phyloP scores from a whole-genome alignment of 2,329 filamentous ascomycete species.

The Fusarium humuli region DNA sequence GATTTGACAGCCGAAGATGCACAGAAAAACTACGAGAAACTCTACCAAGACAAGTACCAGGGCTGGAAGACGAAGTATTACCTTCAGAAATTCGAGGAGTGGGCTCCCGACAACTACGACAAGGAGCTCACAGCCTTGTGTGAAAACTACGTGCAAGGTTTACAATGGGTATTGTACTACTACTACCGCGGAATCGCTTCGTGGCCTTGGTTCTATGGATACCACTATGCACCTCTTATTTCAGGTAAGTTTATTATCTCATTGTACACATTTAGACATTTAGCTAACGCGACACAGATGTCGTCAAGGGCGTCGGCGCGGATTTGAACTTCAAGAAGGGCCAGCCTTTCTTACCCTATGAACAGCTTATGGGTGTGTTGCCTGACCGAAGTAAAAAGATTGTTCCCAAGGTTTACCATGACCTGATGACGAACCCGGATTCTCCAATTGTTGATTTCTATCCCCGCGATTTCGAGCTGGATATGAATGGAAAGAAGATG shows the following conservation, averaged over 20 bases:
- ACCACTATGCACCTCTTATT: slow-evolving; percentile 98
- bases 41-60: slow-evolving; percentile 90
- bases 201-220: slow-evolving; percentile 98
- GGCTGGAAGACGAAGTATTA: slow-evolving; percentile 98
- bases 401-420: slow-evolving; percentile 87
- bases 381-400: slow-evolving; percentile 98
- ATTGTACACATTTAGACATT: neutral
- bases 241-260: slow-evolving; percentile 66
- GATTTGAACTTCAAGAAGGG: slow-evolving; percentile 93
- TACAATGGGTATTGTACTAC: slow-evolving; percentile 98
- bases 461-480: slow-evolving; percentile 93
- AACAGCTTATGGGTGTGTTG: slow-evolving; percentile 98
- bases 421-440: slow-evolving; percentile 88
- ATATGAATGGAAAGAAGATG: slow-evolving; percentile 99
- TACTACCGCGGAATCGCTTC: slow-evolving; percentile 98
- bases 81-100: slow-evolving; percentile 85
- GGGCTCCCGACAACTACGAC: slow-evolving; percentile 81
- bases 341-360: slow-evolving; percentile 92
- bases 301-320: slow-evolving; percentile 86
- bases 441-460: slow-evolving; percentile 99
- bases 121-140: slow-evolving; percentile 82
- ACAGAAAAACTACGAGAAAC: slow-evolving; percentile 80
- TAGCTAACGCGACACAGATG: slow-evolving; percentile 69
- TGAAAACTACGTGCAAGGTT: slow-evolving; percentile 96
- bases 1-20: slow-evolving; percentile 84